Percentiles rank a stretch among this genome's conserved stretches.
Conservation (phyloP, 805 yeast genomes). For the Saccharomycopsis lassenensis region DNA sequence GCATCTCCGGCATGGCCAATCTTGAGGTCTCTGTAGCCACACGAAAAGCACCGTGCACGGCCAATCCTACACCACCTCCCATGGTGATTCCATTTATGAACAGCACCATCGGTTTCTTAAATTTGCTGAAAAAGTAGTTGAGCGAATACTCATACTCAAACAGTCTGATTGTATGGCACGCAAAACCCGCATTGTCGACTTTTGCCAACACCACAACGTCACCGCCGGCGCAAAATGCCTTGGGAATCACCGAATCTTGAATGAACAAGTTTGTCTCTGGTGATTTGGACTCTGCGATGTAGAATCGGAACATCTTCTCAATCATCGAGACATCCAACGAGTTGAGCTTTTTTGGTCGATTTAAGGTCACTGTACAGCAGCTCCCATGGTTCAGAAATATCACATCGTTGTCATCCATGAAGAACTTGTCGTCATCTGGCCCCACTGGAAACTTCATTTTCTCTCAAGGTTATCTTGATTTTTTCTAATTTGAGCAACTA, state of each 20-base stretch:
- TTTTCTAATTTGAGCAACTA: no score
- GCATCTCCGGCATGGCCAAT: slow-evolving; percentile 97
- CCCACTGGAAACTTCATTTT: no score
- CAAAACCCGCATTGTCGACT: slow-evolving; percentile 33
- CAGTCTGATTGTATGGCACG: slow-evolving; percentile 20
- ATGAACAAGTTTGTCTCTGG: slow-evolving; percentile 21
- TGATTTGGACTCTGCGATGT: slow-evolving; percentile 22
- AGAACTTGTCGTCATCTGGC: neutral
- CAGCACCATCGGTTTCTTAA: slow-evolving; percentile 73
- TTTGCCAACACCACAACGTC: slow-evolving; percentile 64
- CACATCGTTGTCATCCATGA: slow-evolving; percentile 14
- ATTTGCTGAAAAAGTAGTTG: slow-evolving; percentile 54
- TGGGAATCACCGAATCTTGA: slow-evolving; percentile 19
- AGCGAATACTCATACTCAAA: slow-evolving; percentile 23
- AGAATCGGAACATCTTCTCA: slow-evolving; percentile 21
- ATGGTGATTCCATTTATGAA: slow-evolving; percentile 85
- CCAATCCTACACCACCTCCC: slow-evolving; percentile 96
- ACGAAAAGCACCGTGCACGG: slow-evolving; percentile 86
- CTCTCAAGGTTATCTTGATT: no score
- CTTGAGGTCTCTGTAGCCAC: slow-evolving; percentile 81
- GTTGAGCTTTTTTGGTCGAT: slow-evolving; percentile 17
- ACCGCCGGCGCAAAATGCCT: slow-evolving; percentile 76
- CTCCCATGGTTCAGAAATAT: slow-evolving; percentile 39
- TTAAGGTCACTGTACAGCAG: slow-evolving; percentile 8
- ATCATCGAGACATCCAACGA: slow-evolving; percentile 15